Percentiles rank a stretch among this genome's conserved stretches.
phyloP scores from a whole-genome alignment of 2,329 filamentous ascomycete genomes.

The Hymenoscyphus salicellus region DNA sequence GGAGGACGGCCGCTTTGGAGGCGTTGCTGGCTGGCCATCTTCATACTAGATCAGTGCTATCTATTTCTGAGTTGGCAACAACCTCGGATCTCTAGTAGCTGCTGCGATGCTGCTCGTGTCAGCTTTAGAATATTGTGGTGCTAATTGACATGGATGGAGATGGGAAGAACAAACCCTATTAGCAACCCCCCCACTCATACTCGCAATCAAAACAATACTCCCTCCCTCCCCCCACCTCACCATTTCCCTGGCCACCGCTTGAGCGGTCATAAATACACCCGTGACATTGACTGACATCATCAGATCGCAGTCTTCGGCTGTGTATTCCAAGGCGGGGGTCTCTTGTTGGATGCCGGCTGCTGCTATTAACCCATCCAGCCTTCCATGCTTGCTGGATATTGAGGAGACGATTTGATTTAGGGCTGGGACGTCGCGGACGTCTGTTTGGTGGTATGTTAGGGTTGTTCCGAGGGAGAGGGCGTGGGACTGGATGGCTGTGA shows the following conservation, averaged over 20 bases:
- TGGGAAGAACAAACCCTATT: constrained; percentile 55
- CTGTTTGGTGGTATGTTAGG: constrained; percentile 69
- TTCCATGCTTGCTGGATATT: constrained; percentile 68
- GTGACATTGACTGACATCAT: constrained; percentile 84
- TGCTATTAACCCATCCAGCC: constrained; percentile 74
- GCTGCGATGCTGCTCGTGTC: too few relatives aligned
- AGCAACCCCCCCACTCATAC: constrained; percentile 66
- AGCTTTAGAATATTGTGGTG: too few relatives aligned
- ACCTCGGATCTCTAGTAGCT: too few relatives aligned
- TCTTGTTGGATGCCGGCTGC: constrained; percentile 76
- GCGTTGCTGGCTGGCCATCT: constrained; percentile 69
- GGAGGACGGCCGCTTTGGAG: too few relatives aligned
- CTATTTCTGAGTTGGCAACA: too few relatives aligned
- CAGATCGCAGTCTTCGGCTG: constrained; percentile 68
- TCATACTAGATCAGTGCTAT: too few relatives aligned
- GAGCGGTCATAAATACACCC: constrained; percentile 81
- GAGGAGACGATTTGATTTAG: constrained; percentile 65
- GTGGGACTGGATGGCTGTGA: constrained; percentile 54
- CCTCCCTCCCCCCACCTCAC: constrained; percentile 55
- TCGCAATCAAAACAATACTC: constrained; percentile 66
- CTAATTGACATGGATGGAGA: too few relatives aligned
- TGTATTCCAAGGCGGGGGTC: constrained; percentile 77
- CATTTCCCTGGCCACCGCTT: constrained; percentile 81
- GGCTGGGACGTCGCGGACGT: constrained; percentile 68
- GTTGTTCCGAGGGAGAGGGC: constrained; percentile 51